phyloP scores from a whole-genome alignment of 1,139 yeast genomes.

The Suhomyces panamericanus region DNA sequence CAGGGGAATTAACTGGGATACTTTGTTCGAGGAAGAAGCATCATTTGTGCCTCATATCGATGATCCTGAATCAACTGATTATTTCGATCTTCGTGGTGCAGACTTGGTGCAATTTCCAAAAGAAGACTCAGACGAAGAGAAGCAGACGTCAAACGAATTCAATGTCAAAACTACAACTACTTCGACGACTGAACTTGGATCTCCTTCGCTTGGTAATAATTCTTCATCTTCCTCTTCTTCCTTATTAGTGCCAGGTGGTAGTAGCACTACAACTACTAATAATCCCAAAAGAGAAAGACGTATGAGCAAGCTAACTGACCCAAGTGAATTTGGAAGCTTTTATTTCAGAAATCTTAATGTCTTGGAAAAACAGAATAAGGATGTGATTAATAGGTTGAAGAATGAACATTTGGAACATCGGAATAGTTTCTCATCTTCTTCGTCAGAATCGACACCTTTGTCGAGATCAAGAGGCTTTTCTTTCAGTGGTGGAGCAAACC shows the following conservation, averaged over 20 bases:
- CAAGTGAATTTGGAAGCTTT: conserved; percentile 88
- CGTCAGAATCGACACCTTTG: conserved; percentile 43
- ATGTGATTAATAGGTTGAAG: conserved; percentile 81
- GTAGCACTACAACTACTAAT: conserved; percentile 8
- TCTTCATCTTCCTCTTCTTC: conserved; percentile 15
- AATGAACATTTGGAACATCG: conserved; percentile 71
- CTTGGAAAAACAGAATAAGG: conserved; percentile 90
- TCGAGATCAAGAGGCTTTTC: conserved; percentile 44
- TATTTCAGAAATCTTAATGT: conserved; percentile 87
- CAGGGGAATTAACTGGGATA: conserved; percentile 69
- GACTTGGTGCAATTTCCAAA: conserved; percentile 59
- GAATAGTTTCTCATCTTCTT: conserved; percentile 43
- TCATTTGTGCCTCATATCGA: conserved; percentile 80
- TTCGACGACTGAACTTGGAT: conserved; percentile 21
- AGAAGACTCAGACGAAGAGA: conserved; percentile 45
- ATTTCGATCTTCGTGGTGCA: conserved; percentile 92
- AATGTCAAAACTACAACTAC: conserved; percentile 8
- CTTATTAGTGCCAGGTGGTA: conserved; percentile 13
- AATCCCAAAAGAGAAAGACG: conserved; percentile 57
- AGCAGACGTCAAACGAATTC: conserved; percentile 8
- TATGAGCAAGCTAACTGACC: conserved; percentile 68
- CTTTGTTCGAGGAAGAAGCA: conserved; percentile 71
- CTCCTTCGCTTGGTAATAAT: conserved; percentile 18
- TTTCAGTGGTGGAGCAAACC: conserved; percentile 22
- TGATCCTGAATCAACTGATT: conserved; percentile 86